Evolutionary conservation across 2,329 filamentous ascomycete genomes (phyloP), one percentile per base, ranked within the genome.

Genomic region (Achaetomium macrosporum): DNA sequence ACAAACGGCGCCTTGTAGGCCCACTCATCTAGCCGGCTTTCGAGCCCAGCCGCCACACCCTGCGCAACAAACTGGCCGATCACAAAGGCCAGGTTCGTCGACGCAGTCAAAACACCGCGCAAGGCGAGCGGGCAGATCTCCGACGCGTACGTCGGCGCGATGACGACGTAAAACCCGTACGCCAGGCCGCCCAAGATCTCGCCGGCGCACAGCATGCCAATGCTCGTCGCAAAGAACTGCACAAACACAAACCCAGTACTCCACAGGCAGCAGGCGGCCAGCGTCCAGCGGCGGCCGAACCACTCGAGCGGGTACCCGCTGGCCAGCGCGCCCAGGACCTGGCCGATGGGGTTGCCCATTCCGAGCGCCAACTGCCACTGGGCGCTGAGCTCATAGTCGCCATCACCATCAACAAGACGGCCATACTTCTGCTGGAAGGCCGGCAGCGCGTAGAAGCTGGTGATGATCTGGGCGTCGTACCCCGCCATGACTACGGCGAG

Each of bases 391-490:
- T 69, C 68, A 57, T 70, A 71, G 62, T 64, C 66, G 17, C 72
- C 71, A 13, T 76, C 58, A 8, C 16, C 16, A 15, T 12, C 10
- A 50, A 73, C 78, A 3, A 68, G 53, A 55, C 80, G 76, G 2
- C 80, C 80, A 61, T 82, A 83, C 57, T 81, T 74, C 17, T 65
- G 63, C 56, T 77, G 74, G 61, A 83, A 84, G n/a, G 76, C 74
- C 0, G 79, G 78, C 46, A 76, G 78, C 2, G 78, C 76, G 59
- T 81, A 84, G 49, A 86, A 72, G 55, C 82, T 82, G 20, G 81
- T 81, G 16, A 85, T 73, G 10, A 86, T 73, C 63, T 85, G 82
- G 0, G 81, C 78, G 63, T 85, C 82, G 61, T 85, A 87, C 4
- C 80, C 80, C 40, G 77, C 65, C 78, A 83, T 83, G 57, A 83